These are phyloP conservation scores for Setaria italica DNA, from an alignment of 202 grass and related monocot species.

Conservation along the genomic window DNA sequence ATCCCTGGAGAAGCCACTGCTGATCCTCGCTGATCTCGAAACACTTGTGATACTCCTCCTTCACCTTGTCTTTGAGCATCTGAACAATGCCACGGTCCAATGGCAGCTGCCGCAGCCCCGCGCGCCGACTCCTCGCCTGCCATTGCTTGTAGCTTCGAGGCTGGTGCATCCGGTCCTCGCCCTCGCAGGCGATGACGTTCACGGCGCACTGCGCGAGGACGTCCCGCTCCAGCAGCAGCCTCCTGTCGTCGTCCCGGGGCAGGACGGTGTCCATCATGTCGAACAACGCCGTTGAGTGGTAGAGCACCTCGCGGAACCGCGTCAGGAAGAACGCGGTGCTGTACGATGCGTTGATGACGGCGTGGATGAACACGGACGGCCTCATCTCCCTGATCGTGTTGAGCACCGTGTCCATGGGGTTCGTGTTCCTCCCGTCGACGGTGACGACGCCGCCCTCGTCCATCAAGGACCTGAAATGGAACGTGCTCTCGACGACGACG, in stretches of 20 bases:
- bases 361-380: constrained; percentile 15
- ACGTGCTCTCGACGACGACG: constrained; percentile 59
- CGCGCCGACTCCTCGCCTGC: background rate
- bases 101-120: constrained; percentile 12
- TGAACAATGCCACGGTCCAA: background rate
- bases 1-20: constrained; percentile 9
- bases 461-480: constrained; percentile 56
- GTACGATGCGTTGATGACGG: background rate
- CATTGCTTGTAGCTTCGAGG: constrained; percentile 14
- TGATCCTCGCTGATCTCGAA: background rate
- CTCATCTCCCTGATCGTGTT: background rate
- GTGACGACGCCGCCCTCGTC: constrained; percentile 48
- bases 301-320: constrained; percentile 11
- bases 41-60: background rate
- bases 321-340: background rate
- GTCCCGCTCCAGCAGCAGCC: constrained; percentile 9
- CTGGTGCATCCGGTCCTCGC: background rate
- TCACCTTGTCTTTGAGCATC: background rate
- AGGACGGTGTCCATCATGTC: background rate
- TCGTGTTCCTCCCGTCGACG: background rate
- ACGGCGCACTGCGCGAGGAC: background rate
- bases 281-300: background rate
- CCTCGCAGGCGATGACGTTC: constrained; percentile 9
- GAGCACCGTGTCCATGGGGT: constrained; percentile 30
- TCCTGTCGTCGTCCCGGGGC: background rate